Conservation (phyloP, 768 basidiomycete genomes). For the Boletus bicolor region DNA sequence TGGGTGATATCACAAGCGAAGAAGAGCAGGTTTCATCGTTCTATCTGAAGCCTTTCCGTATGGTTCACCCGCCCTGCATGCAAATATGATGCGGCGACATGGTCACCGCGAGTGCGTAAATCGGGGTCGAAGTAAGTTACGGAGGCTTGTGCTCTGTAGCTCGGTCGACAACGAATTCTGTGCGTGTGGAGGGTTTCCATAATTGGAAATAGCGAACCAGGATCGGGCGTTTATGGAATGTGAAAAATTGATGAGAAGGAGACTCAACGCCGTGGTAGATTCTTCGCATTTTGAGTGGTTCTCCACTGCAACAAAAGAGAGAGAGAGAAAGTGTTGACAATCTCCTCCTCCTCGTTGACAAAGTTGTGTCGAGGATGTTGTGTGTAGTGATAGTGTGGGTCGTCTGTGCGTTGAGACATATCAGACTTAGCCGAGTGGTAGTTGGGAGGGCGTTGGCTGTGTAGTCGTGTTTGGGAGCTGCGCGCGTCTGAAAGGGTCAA, state of each 20-base stretch:
- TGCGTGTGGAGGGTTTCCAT: slow-evolving; percentile 14
- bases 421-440: slow-evolving; percentile 7
- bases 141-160: no score
- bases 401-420: background rate
- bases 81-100: background rate
- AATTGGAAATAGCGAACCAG: slow-evolving; percentile 22
- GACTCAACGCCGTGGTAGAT: slow-evolving; percentile 24
- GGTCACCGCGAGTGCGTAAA: background rate
- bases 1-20: no score
- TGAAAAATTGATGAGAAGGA: slow-evolving; percentile 19
- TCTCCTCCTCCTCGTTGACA: background rate
- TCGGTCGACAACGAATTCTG: background rate
- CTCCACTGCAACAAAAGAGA: no score
- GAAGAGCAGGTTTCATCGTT: no score
- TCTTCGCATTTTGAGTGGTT: slow-evolving; percentile 1
- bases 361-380: background rate
- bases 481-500: slow-evolving; percentile 24
- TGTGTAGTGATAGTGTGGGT: background rate
- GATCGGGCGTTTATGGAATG: slow-evolving; percentile 22
- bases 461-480: slow-evolving; percentile 33
- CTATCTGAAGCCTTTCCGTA: no score
- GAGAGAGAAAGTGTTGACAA: background rate
- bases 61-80: no score
- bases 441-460: slow-evolving; percentile 14
- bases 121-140: background rate